Conservation (phyloP, 176 grass and related monocot species). For the Echinochloa phyllopogon region DNA sequence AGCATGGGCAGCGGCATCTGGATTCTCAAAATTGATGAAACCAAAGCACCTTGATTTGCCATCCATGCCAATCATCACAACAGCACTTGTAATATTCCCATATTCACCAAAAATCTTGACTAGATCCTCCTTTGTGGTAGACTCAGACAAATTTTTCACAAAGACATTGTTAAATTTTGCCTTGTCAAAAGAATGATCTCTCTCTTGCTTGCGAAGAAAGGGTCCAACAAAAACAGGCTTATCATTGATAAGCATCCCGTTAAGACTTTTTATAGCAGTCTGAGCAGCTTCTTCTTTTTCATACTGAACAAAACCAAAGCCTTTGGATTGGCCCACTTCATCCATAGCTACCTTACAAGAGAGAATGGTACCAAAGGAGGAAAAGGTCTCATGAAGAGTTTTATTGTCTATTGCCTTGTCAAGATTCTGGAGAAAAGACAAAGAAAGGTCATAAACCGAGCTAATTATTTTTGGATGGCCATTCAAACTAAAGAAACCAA, state of each 20-base stretch:
- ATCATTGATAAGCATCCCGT: conserved; percentile 89
- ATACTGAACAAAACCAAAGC: conserved; percentile 93
- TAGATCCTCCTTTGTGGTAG: conserved; percentile 77
- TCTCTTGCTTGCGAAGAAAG: conserved; percentile 86
- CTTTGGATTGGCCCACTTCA: conserved; percentile 78
- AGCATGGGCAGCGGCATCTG: conserved; percentile 68
- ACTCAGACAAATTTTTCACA: conserved; percentile 86
- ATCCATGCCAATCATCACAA: conserved; percentile 72
- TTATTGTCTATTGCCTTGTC: conserved; percentile 89
- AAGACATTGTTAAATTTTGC: conserved; percentile 88
- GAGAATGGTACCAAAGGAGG: conserved; percentile 69
- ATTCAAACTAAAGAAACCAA: conserved; percentile 21
- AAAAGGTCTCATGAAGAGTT: conserved; percentile 76
- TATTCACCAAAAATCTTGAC: conserved; percentile 67
- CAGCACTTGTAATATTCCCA: conserved; percentile 82
- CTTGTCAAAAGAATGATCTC: conserved; percentile 71
- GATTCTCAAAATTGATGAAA: conserved; percentile 82
- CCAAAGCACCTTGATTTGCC: conserved; percentile 91
- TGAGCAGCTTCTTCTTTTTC: conserved; percentile 74
- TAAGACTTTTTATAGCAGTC: conserved; percentile 66
- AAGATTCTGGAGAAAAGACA: conserved; percentile 70
- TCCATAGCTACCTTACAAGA: conserved; percentile 79
- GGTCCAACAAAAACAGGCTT: conserved; percentile 84
- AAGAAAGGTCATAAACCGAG: neutral
- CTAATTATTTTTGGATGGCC: neutral